Base-by-base conservation (phyloP, 1,284 basidiomycete genomes). In the Vanrija humicola region DNA sequence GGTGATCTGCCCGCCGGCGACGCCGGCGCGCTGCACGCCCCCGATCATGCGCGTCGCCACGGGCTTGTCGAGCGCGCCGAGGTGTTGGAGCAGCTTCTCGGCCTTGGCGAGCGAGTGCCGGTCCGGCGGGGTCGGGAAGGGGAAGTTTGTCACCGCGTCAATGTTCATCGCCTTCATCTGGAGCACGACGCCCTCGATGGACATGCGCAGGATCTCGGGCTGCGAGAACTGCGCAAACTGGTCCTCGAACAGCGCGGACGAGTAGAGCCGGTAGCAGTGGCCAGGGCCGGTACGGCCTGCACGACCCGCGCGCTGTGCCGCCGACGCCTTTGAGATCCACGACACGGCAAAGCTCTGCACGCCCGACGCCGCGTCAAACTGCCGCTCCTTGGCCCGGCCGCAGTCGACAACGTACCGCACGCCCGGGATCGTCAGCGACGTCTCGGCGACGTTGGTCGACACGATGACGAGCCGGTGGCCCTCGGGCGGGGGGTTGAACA, bases 121-220 rank as follows among this genome's bases (percentile, higher is more conserved):
- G 71, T 98, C 90, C 0, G 96, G 96, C 9, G 95, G 87, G 0
- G 96, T 98, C 0, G 96, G 96, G 78, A 98, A 98, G 10, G 96
- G 96, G 74, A 99, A 99, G 76, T 98, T 97, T 66, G 90, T 82
- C 21, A 98, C 92, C 0, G 90, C 83, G 68, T 98, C 94, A 58
- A 99, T 94, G 70, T 97, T 92, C 94, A 99, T 98, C 72, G 86
- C 87, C 81, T 99, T 98, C 96, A 99, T 98, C 76, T 97, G 92
- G 38, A 98, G 81, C 12, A 98, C 91, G 23, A 98, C 86, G 0
- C 94, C 94, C 67, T 98, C 96, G 66, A 98, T 95, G 0, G 96
- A 95, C 79, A 91, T 94, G 26, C 95, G 87, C 44, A 94, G 81
- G 59, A 98, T 96, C 75, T 99, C 96, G 2, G 96, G 95, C 57